Evolutionary conservation across 371 early-diverging fungal species (phyloP).

Genomic region (Mucor velutinosus): DNA sequence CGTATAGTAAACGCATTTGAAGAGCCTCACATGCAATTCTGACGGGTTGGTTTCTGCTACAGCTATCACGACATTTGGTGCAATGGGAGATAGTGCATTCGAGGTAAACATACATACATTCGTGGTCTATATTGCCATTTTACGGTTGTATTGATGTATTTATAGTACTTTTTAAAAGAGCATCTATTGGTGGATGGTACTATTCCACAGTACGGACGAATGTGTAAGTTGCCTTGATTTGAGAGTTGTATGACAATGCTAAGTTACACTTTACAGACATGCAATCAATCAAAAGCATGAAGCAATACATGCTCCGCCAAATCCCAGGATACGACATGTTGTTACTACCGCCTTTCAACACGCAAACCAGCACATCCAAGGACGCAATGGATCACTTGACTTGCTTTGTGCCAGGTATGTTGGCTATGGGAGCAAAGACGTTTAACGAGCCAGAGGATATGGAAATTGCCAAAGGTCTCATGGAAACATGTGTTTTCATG

Average conservation of each 20-base stretch:
- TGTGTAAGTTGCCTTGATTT: constrained; percentile 49
- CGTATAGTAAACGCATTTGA: background rate
- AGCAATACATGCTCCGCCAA: constrained; percentile 51
- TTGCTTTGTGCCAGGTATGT: constrained; percentile 72
- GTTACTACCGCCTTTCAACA: constrained; percentile 44
- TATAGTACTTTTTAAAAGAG: constrained; percentile 75
- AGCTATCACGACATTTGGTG: constrained; percentile 47
- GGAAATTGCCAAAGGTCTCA: constrained; percentile 47
- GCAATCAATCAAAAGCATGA: constrained; percentile 50
- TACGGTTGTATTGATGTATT: background rate
- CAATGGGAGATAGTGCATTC: constrained; percentile 58
- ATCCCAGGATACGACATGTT: constrained; percentile 47
- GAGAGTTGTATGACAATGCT: background rate
- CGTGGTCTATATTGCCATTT: background rate
- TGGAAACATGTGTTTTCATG: constrained; percentile 61
- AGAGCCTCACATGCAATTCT: background rate
- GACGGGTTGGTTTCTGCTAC: background rate
- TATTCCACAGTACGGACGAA: constrained; percentile 49
- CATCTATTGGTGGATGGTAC: constrained; percentile 61
- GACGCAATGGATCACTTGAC: constrained; percentile 61
- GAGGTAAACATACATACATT: constrained; percentile 38
- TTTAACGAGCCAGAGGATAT: constrained; percentile 46
- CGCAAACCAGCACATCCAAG: constrained; percentile 18
- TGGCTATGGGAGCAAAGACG: constrained; percentile 59
- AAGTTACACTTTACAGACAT: constrained; percentile 31